Conservation (phyloP, 768 basidiomycete genomes). For the Tricholoma saponaceum region DNA sequence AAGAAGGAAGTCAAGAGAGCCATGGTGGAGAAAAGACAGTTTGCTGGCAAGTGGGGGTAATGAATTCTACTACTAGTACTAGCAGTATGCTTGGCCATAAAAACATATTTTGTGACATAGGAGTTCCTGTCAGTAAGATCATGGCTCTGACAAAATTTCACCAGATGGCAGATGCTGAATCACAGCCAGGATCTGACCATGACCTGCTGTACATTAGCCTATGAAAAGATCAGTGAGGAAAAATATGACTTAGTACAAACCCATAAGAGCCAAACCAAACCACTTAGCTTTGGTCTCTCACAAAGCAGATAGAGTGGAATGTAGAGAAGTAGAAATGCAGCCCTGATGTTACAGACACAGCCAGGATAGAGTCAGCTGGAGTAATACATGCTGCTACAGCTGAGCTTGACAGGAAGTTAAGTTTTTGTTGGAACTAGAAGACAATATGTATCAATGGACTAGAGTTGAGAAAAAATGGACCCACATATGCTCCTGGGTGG, state of each 20-base stretch:
- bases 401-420: constrained; percentile 85
- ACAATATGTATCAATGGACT: no score
- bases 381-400: constrained; percentile 92
- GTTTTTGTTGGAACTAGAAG: no score
- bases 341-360: constrained; percentile 95
- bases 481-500: no score
- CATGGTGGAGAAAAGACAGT: constrained; percentile 96
- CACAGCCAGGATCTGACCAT: constrained; percentile 70
- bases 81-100: constrained; percentile 76
- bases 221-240: constrained; percentile 10
- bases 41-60: no score
- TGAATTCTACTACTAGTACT: no score
- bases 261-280: constrained; percentile 87
- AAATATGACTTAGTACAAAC: constrained; percentile 58
- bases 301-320: constrained; percentile 85
- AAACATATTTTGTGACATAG: constrained; percentile 88
- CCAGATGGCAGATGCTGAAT: constrained; percentile 77
- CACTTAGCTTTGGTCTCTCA: constrained; percentile 56
- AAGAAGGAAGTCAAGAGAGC: constrained; percentile 96
- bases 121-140: constrained; percentile 92
- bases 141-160: constrained; percentile 87
- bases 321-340: constrained; percentile 92
- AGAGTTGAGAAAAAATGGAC: no score
- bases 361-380: constrained; percentile 92
- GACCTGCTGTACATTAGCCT: constrained; percentile 60